Base-by-base conservation (phyloP, 306 rosid genomes). In the Begonia peltatifolia region DNA sequence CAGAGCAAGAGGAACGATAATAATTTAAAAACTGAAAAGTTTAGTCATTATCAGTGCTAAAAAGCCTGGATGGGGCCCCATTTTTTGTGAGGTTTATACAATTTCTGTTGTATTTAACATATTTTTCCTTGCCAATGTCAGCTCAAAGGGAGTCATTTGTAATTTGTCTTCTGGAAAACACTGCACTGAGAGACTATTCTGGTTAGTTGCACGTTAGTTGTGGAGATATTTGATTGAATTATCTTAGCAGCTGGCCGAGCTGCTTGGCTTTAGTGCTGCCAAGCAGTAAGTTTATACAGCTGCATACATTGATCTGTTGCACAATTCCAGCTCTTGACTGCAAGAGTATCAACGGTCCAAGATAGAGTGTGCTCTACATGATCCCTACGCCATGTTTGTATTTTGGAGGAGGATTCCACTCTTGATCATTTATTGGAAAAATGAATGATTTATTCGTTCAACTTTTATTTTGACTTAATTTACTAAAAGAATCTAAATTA, bases 321-420 rank as follows among this genome's bases (percentile, higher is more conserved):
- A 51, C 77, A 41, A 23, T 63, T 79, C 89, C 89, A 84, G 87
- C 89, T 82, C 97, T 82, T 84, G 71, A 67, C 93, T 65, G 76
- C 83, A 14, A 3, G 48, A 79, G 86, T 64, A 66, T 74, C 61
- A 46, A 71, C 55, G 63, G 84, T 75, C 47, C 77, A 70, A 76
- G 95, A 82, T 79, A 69, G 97, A 79, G 48, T 77, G 72, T 70
- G 83, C 95, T 50, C 38, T 42, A 80, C 65, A 87, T 61, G 8
- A 3, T 30, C 9, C 23, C 8, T 30, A 9, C 38, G 6, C 38
- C 18, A 17, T 17, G 18, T 17, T 17, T 17, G 18, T 17, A 17
- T 17, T 17, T 17, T 17, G 1, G 18, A 17, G 18, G 18, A 17
- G 1, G 18, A 17, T 17, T 17, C 18, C 18, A 17, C 18, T 17